phyloP scores from a whole-genome alignment of 2,329 filamentous ascomycete genomes.

The Hymenoscyphus fructigenus region DNA sequence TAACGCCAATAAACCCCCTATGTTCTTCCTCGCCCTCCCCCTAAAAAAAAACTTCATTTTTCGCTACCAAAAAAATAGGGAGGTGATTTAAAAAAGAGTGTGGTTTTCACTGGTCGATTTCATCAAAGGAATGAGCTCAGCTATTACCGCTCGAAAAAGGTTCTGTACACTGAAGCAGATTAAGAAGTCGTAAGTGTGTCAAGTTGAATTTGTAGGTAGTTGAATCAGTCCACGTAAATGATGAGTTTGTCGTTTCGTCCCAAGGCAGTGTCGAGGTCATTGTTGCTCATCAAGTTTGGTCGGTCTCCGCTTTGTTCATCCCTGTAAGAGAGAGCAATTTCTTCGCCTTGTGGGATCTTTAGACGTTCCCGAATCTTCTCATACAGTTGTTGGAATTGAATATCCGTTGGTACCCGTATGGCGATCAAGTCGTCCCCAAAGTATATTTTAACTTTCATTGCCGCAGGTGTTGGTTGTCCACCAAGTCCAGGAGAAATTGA shows the following conservation, averaged over 20 bases:
- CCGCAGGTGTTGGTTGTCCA: conserved; percentile 39
- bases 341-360: conserved; percentile 67
- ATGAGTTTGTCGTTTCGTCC: conserved; percentile 85
- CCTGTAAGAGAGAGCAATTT: conserved; percentile 78
- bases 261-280: conserved; percentile 78
- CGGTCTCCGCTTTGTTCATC: conserved; percentile 71
- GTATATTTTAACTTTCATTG: conserved; percentile 92
- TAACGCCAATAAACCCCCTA: conserved; percentile 28
- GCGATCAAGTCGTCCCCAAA: conserved; percentile 91
- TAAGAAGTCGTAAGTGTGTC: conserved; percentile 28
- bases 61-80: conserved; percentile 17
- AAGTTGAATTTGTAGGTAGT: not conserved
- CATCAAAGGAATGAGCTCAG: conserved; percentile 14
- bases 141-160: conserved; percentile 29
- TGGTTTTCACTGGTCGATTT: conserved; percentile 23
- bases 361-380: conserved; percentile 84
- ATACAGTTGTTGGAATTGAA: conserved; percentile 73
- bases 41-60: conserved; percentile 16
- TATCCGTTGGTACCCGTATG: conserved; percentile 81
- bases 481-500: conserved; percentile 53
- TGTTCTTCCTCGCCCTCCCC: conserved; percentile 20
- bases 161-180: conserved; percentile 36
- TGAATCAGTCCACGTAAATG: conserved; percentile 57
- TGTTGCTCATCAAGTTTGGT: conserved; percentile 72
- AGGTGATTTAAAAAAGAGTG: conserved; percentile 23